Conservation (phyloP, 148 eudicot species). For the Beta vulgaris region DNA sequence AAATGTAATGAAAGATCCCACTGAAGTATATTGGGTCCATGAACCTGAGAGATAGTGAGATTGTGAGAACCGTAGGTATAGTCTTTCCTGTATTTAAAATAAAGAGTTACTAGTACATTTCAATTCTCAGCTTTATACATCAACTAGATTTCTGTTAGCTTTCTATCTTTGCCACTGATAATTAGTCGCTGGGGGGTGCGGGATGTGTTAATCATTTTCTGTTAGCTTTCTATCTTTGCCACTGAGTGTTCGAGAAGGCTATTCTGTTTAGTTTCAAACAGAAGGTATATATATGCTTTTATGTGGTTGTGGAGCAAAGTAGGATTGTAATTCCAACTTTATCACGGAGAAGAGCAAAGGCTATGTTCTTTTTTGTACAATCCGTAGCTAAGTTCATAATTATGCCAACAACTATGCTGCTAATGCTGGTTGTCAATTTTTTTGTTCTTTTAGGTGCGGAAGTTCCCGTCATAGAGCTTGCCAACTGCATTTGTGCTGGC, state of each 20-base stretch:
- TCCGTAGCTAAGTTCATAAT: background rate
- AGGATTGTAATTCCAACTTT: background rate
- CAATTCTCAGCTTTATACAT: too few species aligned
- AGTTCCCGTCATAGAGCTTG: constrained; percentile 62
- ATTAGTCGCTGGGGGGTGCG: background rate
- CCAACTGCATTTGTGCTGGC: constrained; percentile 64
- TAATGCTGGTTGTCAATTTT: too few species aligned
- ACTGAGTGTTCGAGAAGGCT: background rate
- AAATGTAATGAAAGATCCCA: too few species aligned
- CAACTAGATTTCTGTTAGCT: too few species aligned
- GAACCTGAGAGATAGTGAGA: too few species aligned
- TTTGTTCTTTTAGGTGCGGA: constrained; percentile 80
- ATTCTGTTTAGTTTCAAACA: background rate
- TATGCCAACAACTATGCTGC: background rate
- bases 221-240: background rate
- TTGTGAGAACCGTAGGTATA: too few species aligned
- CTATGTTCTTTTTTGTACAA: background rate
- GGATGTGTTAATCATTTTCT: background rate
- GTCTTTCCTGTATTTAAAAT: too few species aligned
- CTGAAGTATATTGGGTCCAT: too few species aligned
- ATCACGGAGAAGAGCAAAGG: background rate
- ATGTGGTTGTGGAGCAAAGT: background rate
- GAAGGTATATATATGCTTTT: background rate
- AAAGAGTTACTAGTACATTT: too few species aligned
- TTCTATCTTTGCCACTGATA: too few species aligned